Base-by-base conservation (phyloP, 2,329 filamentous ascomycete genomes). In the Aschersonia sp. region DNA sequence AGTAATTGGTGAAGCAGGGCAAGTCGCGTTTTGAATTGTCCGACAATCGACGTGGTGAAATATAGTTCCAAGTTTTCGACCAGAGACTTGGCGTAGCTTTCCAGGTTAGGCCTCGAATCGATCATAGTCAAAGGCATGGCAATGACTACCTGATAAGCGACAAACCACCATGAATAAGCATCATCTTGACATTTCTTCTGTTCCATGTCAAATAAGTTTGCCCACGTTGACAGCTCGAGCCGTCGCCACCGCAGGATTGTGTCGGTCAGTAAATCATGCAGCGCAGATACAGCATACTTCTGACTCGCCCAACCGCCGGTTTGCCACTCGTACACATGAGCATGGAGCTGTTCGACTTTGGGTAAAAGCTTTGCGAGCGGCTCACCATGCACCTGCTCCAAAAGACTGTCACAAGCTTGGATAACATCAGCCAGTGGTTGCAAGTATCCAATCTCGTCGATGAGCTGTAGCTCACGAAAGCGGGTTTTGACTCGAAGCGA, bases 101-200 rank as follows among this genome's bases (percentile, higher is more conserved):
- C 67, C 49, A 94, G 65, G 44, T 81, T 75, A 29, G 75, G 65
- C 1, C 70, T 73, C 30, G 75, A 72, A 49, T 78, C 72, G 1
- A 76, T 69, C 51, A 91, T 73, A 28, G 78, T 75, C 47, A 86
- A 70, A 0, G 89, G 84, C 7, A 82, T 83, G 3, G 81, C 83
- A 55, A 98, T 76, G 42, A 94, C 78, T 4, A 84, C 87, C 63
- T 97, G 88, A 58, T 96, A 98, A 1, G 91, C 89, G 51, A 97
- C 76, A 57, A 96, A 98, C 83, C 89, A 98, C 92, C 92, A 98
- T 12, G 84, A 83, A 56, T 81, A 82, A 2, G 91, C 89, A 58
- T 88, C 83, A 45, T 86, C 77, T 29, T 82, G 72, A 56, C 82
- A 89, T 56, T 84, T 88, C 47, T 78, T 73, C 40, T 80, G 74